Base-by-base conservation (phyloP, 805 yeast species). In the Starmerella vaccinii region DNA sequence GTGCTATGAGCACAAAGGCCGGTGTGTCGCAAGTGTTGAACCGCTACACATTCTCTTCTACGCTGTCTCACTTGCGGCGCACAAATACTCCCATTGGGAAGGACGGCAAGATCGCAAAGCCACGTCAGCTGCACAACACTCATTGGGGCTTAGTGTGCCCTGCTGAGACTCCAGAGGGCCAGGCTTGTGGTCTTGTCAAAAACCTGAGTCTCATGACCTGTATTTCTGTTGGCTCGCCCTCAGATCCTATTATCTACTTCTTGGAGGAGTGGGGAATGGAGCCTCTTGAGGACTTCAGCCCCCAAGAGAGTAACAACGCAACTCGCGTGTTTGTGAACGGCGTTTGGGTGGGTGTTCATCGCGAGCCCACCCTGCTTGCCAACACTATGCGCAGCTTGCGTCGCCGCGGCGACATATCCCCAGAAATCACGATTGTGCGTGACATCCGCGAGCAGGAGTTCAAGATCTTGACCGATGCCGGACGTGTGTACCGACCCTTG, bases 61-160 rank as follows among this genome's bases (percentile, higher is more conserved):
- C 99, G 2, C 74, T 92, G 63, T 92, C 98, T 50, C 99, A 92
- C 75, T 82, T 92, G 71, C 82, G 99, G 73, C 86, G 99, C 78
- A 92, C 99, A 2, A 92, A 92, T 65, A 94, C 99, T 4, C 98
- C 98, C 38, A 92, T 92, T 67, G 99, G 99, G 54, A 83, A 97
- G 74, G 99, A 92, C 70, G 98, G 98, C 74, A 92, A 92, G 69
- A 77, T 92, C 58, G 98, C 98, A 43, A 88, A 92, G 64, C 99
- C 99, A 43, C 89, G 99, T 74, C 99, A 92, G 73, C 76, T 92
- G 64, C 99, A 92, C 73, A 92, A 92, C 68, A 92, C 98, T 27
- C 99, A 92, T 71, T 92, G 99, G 99, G 99, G 99, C 64, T 77
- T 92, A 62, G 97, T 92, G 41, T 92, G 99, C 72, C 99, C 99